Percentiles rank a stretch among this genome's conserved stretches.
These are phyloP conservation scores for Imleria badia DNA, from an alignment of 768 basidiomycete genomes.

Conservation along the genomic window DNA sequence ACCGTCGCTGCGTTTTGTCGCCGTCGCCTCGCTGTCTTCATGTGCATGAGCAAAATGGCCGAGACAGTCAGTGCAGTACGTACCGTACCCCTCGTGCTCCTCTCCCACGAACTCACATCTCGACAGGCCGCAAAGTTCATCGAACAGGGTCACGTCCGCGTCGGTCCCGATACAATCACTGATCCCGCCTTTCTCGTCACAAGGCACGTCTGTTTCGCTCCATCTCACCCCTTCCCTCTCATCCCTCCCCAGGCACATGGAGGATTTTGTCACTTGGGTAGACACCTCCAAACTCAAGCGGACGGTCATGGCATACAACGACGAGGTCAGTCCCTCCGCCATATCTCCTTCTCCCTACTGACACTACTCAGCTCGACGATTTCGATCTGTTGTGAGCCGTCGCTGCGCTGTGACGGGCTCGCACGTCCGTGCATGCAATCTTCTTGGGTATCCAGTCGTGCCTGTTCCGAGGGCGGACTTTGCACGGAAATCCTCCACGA, in stretches of 20 bases:
- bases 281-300: slow-evolving; percentile 97
- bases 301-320: slow-evolving; percentile 94
- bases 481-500: neutral
- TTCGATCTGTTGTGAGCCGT: slow-evolving; percentile 73
- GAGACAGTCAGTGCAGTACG: slow-evolving; percentile 92
- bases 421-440: neutral
- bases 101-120: slow-evolving; percentile 5
- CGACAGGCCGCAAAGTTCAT: slow-evolving; percentile 93
- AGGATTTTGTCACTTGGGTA: slow-evolving; percentile 99
- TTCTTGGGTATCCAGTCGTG: neutral
- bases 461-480: slow-evolving; percentile 1
- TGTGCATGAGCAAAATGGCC: slow-evolving; percentile 92
- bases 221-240: neutral
- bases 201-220: slow-evolving; percentile 44
- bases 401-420: neutral
- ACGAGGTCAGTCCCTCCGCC: slow-evolving; percentile 61
- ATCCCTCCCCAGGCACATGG: slow-evolving; percentile 71
- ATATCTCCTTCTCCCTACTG: slow-evolving; percentile 5
- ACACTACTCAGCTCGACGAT: slow-evolving; percentile 75
- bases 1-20: slow-evolving; percentile 95
- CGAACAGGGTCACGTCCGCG: slow-evolving; percentile 97
- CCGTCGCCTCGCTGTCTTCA: slow-evolving; percentile 86
- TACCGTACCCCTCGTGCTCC: slow-evolving; percentile 19
- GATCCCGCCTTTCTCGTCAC: slow-evolving; percentile 97
- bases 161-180: slow-evolving; percentile 93